A percentile compares a stretch with the other conserved stretches of the same genome.
Conservation (phyloP, 495 filamentous ascomycete species). For the Copromyces sp. region DNA sequence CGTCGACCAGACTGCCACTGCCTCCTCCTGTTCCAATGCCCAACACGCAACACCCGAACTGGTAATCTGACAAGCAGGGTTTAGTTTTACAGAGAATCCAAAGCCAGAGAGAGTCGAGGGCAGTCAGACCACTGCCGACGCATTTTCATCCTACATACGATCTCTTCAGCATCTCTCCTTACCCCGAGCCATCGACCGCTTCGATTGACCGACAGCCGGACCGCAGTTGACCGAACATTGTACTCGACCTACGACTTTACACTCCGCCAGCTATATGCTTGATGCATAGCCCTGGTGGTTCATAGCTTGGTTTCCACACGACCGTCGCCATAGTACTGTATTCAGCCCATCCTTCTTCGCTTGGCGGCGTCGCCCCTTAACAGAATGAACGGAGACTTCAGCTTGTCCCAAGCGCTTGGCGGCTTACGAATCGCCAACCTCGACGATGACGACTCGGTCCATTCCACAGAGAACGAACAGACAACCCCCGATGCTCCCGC, state of each 20-base stretch:
- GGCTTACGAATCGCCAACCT: conserved; percentile 97
- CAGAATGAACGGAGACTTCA: conserved; percentile 83
- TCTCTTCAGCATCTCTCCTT: background rate
- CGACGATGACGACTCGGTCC: conserved; percentile 61
- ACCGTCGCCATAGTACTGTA: background rate
- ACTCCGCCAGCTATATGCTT: background rate
- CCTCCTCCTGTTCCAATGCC: background rate
- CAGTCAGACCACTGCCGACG: background rate
- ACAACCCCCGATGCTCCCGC: conserved; percentile 16
- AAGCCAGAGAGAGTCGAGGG: background rate
- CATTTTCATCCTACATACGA: background rate
- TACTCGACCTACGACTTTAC: background rate
- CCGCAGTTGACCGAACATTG: background rate
- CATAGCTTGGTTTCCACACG: background rate
- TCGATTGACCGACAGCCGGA: background rate
- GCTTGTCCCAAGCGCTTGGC: conserved; percentile 83
- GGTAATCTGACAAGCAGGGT: background rate
- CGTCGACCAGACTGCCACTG: background rate
- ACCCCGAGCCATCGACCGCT: background rate
- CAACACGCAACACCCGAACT: background rate
- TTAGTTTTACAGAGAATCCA: background rate
- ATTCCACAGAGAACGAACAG: conserved; percentile 33
- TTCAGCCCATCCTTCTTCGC: background rate
- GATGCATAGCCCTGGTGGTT: background rate
- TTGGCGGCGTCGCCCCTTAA: conserved; percentile 5